Conservation (phyloP, 257 asterid species). For the Rubia yunnanensis region DNA sequence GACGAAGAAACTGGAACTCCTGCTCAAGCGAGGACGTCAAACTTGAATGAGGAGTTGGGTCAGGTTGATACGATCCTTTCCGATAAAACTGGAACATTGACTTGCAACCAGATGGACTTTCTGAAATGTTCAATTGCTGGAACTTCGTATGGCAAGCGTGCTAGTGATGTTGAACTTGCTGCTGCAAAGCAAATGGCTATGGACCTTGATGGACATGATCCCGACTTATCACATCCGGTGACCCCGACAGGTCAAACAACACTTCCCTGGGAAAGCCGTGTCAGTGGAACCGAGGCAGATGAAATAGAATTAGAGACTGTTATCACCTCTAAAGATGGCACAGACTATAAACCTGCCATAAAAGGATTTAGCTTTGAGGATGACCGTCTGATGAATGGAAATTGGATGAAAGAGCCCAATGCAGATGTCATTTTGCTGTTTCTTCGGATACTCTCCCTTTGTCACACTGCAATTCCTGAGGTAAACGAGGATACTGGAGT, state of each 20-base stretch:
- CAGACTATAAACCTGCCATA: constrained; percentile 33
- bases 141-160: constrained; percentile 54
- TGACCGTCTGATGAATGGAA: constrained; percentile 67
- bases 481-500: constrained; percentile 61
- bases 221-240: constrained; percentile 15
- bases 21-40: constrained; percentile 91
- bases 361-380: constrained; percentile 95
- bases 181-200: constrained; percentile 84
- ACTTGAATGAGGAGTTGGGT: constrained; percentile 89
- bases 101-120: constrained; percentile 97
- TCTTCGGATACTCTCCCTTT: constrained; percentile 71
- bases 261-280: constrained; percentile 31
- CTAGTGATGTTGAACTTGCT: constrained; percentile 92
- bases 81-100: constrained; percentile 92
- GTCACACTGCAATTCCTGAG: constrained; percentile 96
- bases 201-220: constrained; percentile 58
- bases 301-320: constrained; percentile 75
- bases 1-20: constrained; percentile 92
- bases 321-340: constrained; percentile 46
- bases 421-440: constrained; percentile 53
- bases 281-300: constrained; percentile 22
- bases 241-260: constrained; percentile 21
- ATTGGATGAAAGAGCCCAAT: constrained; percentile 68
- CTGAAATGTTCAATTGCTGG: constrained; percentile 95
- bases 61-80: constrained; percentile 89